Percentiles rank a stretch among this genome's conserved stretches.
Conservation (phyloP, 2,329 filamentous ascomycete species). For the Scolecobasidium constrictum region DNA sequence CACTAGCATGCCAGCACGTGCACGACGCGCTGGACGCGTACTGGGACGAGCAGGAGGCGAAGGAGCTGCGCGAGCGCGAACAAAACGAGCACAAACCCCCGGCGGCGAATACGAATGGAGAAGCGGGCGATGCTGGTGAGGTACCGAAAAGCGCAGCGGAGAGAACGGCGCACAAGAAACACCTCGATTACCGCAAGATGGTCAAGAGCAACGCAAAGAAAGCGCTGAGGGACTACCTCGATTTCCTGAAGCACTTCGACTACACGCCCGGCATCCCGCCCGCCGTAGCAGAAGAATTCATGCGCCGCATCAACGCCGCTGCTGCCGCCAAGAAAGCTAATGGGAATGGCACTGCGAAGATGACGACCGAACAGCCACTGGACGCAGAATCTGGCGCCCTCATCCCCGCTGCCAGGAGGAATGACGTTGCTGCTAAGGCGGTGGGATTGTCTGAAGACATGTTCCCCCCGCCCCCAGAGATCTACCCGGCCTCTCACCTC, state of each 20-base stretch:
- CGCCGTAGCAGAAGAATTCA: conserved; percentile 46
- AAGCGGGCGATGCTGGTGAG: conserved; percentile 19
- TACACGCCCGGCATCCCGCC: conserved; percentile 63
- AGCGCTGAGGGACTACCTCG: conserved; percentile 62
- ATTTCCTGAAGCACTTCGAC: conserved; percentile 63
- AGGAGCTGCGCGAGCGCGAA: conserved; percentile 14
- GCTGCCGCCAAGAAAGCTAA: conserved; percentile 25
- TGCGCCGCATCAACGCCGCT: conserved; percentile 46
- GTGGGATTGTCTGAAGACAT: background rate
- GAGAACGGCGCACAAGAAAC: conserved; percentile 33
- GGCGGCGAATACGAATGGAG: conserved; percentile 7
- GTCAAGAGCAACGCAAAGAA: conserved; percentile 67
- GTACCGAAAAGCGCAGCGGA: conserved; percentile 25
- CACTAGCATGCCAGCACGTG: conserved; percentile 57
- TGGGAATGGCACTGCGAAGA: background rate
- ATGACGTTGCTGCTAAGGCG: background rate
- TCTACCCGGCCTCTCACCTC: conserved; percentile 7
- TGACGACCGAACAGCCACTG: background rate
- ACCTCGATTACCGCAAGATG: conserved; percentile 52
- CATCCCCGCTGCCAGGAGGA: conserved; percentile 1
- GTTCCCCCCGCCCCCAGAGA: conserved; percentile 6
- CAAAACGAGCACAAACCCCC: background rate
- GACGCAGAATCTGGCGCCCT: conserved; percentile 2
- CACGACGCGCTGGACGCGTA: conserved; percentile 43
- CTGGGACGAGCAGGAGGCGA: conserved; percentile 26